Evolutionary conservation across 192 early-diverging fungal genomes (phyloP).

Genomic region (Backusella morwellensis): DNA sequence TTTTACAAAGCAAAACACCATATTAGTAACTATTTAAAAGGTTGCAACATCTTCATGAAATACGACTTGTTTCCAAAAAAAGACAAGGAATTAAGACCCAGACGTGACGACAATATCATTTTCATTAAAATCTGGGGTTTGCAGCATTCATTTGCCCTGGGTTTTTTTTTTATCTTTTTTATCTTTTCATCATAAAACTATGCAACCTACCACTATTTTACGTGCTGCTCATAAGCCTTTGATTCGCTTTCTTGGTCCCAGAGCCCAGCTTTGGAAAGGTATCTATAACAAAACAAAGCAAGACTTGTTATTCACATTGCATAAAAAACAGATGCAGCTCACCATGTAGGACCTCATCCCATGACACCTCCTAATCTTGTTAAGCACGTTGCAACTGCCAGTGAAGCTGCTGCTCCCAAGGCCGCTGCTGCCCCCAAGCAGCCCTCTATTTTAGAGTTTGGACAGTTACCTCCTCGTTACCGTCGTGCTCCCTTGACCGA

Average conservation of each 20-base stretch:
- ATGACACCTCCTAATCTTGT: constrained; percentile 36
- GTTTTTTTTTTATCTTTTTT: constrained; percentile 5
- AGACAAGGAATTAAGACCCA: too few species aligned
- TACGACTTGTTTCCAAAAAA: too few species aligned
- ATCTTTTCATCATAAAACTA: background rate
- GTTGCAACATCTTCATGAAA: too few species aligned
- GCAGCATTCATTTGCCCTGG: background rate
- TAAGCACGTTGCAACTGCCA: constrained; percentile 29
- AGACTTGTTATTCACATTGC: background rate
- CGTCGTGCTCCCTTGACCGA: constrained; percentile 38
- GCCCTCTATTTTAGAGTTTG: constrained; percentile 33
- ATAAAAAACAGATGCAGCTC: constrained; percentile 19
- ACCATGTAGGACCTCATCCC: constrained; percentile 36
- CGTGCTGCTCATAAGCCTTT: constrained; percentile 32
- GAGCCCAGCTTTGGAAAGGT: constrained; percentile 39
- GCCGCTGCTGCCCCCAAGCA: constrained; percentile 12
- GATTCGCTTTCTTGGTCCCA: constrained; percentile 38
- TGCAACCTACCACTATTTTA: constrained; percentile 26
- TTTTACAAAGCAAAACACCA: too few species aligned
- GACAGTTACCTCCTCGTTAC: constrained; percentile 41
- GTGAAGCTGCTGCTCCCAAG: background rate
- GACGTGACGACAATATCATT: too few species aligned
- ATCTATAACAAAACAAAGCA: background rate
- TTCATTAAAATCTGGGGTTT: constrained; percentile 5
- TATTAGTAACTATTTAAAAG: too few species aligned